Evolutionary conservation across 1,139 yeast genomes (phyloP), one percentile per base, ranked within the genome.

Genomic region (Williopsis jadinii): DNA sequence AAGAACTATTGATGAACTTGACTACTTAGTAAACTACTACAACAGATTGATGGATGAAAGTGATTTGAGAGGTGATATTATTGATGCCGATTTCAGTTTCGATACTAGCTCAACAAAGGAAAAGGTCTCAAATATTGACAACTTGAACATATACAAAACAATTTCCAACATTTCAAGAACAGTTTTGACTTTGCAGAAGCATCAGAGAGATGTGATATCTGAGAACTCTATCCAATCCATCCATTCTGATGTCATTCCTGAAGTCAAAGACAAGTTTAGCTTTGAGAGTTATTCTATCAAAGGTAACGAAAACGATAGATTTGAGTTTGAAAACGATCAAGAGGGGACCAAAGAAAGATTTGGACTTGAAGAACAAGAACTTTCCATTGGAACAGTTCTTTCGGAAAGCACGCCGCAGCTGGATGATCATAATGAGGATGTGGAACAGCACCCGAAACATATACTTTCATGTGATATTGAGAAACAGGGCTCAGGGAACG

Each of bases 1-100:
- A 3, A 67, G 94, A 50, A 82, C 86, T 2, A 73, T 85, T 34
- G 86, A 83, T 51, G 95, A 87, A 58, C 74, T 85, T 15, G 73
- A 71, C 43, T 63, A 56, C 41, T 45, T 67, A 28, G 51, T 63
- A 2, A 52, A 61, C 11, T 55, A 63, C 42, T 67, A 64, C 44
- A 63, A 62, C 43, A 58, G 60, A 19, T 46, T 66, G 9, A 33
- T 62, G 28, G 48, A 49, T 15, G 55, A 58, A 39, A 48, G 52
- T 41, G 46, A 44, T 15, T 41, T 44, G 4, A 38, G 33, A 3
- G 38, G 41, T 3, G 32, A 34, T 3, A 40, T 37, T 19, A 29
- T 42, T 9, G 42, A 32, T 8, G 24, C 24, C 6, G 47, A 55
- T 1, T 54, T 55, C 38, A 53, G 46, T 30, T 54, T 55, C 32